Percentiles rank a stretch among this genome's conserved stretches.
Conservation (phyloP, 768 basidiomycete genomes). For the Crucibulum laeve region DNA sequence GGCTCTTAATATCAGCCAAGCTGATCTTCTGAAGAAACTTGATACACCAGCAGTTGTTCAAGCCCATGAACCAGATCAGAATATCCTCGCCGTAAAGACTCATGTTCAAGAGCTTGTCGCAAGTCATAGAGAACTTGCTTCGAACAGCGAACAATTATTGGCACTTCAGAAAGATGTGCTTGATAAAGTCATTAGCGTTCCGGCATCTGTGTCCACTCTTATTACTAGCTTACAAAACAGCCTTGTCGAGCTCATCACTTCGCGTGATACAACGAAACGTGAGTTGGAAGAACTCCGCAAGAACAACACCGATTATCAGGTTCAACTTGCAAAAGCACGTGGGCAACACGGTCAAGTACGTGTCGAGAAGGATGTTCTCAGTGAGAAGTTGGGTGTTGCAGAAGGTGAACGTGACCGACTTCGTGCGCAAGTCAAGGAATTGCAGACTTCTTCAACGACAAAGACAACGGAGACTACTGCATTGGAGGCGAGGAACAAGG, state of each 20-base stretch:
- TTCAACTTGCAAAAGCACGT: constrained; percentile 73
- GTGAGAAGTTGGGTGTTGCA: constrained; percentile 52
- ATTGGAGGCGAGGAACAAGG: constrained; percentile 47
- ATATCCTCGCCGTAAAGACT: constrained; percentile 41
- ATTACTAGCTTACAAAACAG: constrained; percentile 54
- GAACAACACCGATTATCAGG: constrained; percentile 63
- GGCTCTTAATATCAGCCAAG: constrained; percentile 33
- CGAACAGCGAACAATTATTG: constrained; percentile 44
- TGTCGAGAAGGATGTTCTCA: constrained; percentile 75
- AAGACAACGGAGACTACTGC: constrained; percentile 43
- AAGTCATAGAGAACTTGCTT: constrained; percentile 45
- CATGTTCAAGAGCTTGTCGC: constrained; percentile 42
- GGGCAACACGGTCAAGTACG: constrained; percentile 73
- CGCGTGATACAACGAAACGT: constrained; percentile 51
- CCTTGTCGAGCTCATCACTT: constrained; percentile 56
- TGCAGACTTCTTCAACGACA: constrained; percentile 36
- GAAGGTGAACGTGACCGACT: constrained; percentile 68
- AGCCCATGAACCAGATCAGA: constrained; percentile 21
- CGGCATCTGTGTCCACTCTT: constrained; percentile 51
- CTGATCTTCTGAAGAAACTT: constrained; percentile 26
- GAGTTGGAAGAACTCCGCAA: constrained; percentile 71
- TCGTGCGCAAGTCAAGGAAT: constrained; percentile 49
- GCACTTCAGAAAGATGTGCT: constrained; percentile 47
- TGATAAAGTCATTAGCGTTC: constrained; percentile 53
- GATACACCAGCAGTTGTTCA: constrained; percentile 15